Conservation (phyloP, 2,329 filamentous ascomycete species). For the Sphaerostilbella broomeana region DNA sequence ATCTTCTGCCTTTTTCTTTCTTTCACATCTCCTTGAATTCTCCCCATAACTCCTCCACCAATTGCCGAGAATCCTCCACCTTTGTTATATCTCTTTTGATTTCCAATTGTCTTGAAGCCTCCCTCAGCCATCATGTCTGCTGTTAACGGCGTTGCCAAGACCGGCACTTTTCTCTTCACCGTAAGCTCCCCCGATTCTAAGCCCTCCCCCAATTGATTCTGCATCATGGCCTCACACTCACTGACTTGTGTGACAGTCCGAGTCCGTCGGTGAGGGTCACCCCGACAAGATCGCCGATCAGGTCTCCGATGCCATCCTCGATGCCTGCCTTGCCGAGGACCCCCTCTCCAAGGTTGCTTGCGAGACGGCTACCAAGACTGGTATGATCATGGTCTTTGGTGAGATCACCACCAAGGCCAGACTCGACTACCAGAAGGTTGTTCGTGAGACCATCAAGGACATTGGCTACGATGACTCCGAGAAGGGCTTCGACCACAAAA, state of each 20-base stretch:
- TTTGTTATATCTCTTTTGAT: slow-evolving; percentile 17
- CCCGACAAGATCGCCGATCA: slow-evolving; percentile 98
- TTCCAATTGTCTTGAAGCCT: slow-evolving; percentile 15
- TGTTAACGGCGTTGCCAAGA: slow-evolving; percentile 37
- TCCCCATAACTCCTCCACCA: slow-evolving; percentile 1
- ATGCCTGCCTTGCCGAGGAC: slow-evolving; percentile 91
- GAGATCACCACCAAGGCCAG: slow-evolving; percentile 96
- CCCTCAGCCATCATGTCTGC: slow-evolving; percentile 49
- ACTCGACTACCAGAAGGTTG: slow-evolving; percentile 96
- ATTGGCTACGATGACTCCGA: slow-evolving; percentile 96
- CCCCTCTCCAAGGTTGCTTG: slow-evolving; percentile 98
- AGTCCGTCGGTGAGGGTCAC: slow-evolving; percentile 85
- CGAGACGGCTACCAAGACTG: slow-evolving; percentile 99
- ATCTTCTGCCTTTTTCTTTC: not conserved
- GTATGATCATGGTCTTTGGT: slow-evolving; percentile 98
- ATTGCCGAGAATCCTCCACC: slow-evolving; percentile 3
- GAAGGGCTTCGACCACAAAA: slow-evolving; percentile 99
- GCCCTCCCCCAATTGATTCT: not conserved
- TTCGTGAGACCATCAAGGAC: slow-evolving; percentile 91
- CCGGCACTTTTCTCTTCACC: slow-evolving; percentile 77
- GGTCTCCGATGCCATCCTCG: slow-evolving; percentile 96
- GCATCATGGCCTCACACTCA: not conserved
- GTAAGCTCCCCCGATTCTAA: slow-evolving; percentile 33
- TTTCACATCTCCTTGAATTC: not conserved
- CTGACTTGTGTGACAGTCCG: slow-evolving; percentile 50